phyloP scores from a whole-genome alignment of 2,329 filamentous ascomycete genomes.

The Immersiporthe knoxdaviesiana region DNA sequence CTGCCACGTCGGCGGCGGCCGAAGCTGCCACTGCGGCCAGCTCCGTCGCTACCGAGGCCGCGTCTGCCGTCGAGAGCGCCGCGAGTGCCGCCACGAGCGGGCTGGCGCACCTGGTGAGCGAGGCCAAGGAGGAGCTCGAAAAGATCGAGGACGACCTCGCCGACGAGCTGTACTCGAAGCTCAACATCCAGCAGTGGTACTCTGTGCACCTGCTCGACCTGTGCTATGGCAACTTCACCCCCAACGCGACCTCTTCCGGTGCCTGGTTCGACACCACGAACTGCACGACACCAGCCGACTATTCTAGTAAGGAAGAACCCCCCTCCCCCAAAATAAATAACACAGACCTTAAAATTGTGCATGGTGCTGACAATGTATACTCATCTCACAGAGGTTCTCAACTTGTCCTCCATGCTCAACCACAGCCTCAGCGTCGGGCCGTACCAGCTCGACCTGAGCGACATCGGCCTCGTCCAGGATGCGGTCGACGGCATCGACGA shows the following conservation, averaged over 20 bases:
- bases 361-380: background rate
- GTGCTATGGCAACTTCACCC: constrained; percentile 38
- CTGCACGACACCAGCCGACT: constrained; percentile 34
- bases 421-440: constrained; percentile 32
- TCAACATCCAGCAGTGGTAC: constrained; percentile 41
- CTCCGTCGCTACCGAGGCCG: constrained; percentile 22
- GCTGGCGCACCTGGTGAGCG: constrained; percentile 14
- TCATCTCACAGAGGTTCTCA: constrained; percentile 24
- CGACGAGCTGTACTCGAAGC: constrained; percentile 34
- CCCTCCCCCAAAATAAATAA: background rate
- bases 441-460: constrained; percentile 28
- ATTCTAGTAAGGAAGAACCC: constrained; percentile 13
- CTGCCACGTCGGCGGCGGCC: background rate
- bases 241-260: constrained; percentile 32
- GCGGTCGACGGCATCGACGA: constrained; percentile 30
- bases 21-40: constrained; percentile 11
- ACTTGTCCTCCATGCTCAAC: constrained; percentile 31
- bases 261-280: constrained; percentile 34
- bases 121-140: constrained; percentile 32
- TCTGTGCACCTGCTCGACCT: constrained; percentile 38
- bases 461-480: constrained; percentile 31
- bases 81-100: constrained; percentile 27
- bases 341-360: background rate
- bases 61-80: constrained; percentile 18
- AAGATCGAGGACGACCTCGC: constrained; percentile 32